phyloP scores from a whole-genome alignment of 345 rosid species.

The Melastoma malabathricum region DNA sequence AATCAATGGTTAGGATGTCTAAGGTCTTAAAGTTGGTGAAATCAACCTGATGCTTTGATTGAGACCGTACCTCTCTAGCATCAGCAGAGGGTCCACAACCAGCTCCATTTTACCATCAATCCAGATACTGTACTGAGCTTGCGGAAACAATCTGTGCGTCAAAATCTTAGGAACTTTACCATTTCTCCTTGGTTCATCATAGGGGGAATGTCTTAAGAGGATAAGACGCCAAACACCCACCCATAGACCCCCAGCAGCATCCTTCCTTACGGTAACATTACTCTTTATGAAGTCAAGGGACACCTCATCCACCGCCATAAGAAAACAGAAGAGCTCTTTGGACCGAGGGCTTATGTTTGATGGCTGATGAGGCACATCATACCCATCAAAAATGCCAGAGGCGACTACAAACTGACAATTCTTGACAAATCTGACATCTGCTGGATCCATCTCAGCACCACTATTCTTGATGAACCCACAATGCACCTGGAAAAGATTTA shows the following conservation, averaged over 20 bases:
- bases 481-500: constrained; percentile 40
- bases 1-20: too few species aligned
- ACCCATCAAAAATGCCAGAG: constrained; percentile 88
- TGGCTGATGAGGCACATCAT: constrained; percentile 86
- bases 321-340: constrained; percentile 74
- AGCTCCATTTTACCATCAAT: constrained; percentile 99
- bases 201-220: constrained; percentile 69
- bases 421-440: constrained; percentile 50
- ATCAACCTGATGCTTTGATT: background rate
- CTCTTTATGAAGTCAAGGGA: constrained; percentile 48
- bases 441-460: constrained; percentile 74
- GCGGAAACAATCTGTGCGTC: constrained; percentile 94
- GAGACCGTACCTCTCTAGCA: constrained; percentile 65
- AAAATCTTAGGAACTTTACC: constrained; percentile 93
- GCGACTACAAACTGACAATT: constrained; percentile 85
- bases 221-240: constrained; percentile 92
- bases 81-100: constrained; percentile 71
- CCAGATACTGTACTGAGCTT: constrained; percentile 94
- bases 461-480: constrained; percentile 79
- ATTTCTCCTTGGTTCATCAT: constrained; percentile 92
- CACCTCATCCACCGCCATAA: constrained; percentile 79
- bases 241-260: constrained; percentile 63
- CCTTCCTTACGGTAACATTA: constrained; percentile 56
- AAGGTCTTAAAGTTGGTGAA: too few species aligned
- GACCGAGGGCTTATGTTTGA: constrained; percentile 66